Percentiles rank a stretch among this genome's conserved stretches.
Conservation (phyloP, 805 yeast genomes). For the Yamadazyma nakazawae region DNA sequence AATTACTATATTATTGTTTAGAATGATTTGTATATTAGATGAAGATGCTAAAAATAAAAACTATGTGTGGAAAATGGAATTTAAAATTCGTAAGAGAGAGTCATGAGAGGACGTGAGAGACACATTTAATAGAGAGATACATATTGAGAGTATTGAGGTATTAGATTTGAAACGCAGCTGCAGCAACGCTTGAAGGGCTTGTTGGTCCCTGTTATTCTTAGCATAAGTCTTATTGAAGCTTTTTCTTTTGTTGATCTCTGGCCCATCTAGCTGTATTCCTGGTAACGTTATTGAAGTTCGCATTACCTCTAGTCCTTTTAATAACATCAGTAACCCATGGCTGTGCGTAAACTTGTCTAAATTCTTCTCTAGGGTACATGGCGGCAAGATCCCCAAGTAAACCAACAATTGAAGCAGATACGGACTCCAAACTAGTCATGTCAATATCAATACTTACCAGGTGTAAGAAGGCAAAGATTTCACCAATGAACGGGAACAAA, state of each 20-base stretch:
- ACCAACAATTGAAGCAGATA: conserved; percentile 83
- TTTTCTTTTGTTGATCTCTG: conserved; percentile 69
- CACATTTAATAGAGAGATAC: neutral
- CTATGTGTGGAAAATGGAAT: too few species aligned
- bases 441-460: conserved; percentile 57
- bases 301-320: conserved; percentile 65
- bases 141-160: conserved; percentile 17
- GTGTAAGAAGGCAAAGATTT: conserved; percentile 68
- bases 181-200: neutral
- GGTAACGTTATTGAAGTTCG: conserved; percentile 60
- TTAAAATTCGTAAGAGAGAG: conserved; percentile 10
- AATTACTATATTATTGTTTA: neutral
- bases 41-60: conserved; percentile 2
- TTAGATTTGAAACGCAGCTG: neutral
- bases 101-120: conserved; percentile 14
- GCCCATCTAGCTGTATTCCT: conserved; percentile 98
- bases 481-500: conserved; percentile 60
- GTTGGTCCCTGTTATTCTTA: neutral
- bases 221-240: neutral
- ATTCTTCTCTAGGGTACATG: conserved; percentile 76
- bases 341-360: conserved; percentile 61
- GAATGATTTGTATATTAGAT: neutral
- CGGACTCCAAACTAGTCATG: conserved; percentile 61
- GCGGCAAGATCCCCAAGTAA: conserved; percentile 89
- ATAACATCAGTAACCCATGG: conserved; percentile 80